Conservation (phyloP, 495 filamentous ascomycete species). For the Penicillium daleae region DNA sequence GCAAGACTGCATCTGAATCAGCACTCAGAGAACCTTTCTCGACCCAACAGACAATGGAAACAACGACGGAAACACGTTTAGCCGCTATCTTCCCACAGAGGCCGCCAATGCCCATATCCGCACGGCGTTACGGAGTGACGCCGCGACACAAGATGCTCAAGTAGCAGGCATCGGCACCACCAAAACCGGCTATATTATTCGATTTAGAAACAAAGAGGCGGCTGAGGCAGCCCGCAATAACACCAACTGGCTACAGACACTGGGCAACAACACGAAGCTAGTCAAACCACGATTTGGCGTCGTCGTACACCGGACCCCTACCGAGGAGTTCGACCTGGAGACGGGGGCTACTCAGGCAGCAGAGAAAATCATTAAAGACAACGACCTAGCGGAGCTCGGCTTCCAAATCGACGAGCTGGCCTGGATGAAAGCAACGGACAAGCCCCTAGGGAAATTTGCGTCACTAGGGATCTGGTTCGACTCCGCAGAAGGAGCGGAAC, state of each 20-base stretch:
- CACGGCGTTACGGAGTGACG: constrained; percentile 18
- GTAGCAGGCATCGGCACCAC: constrained; percentile 27
- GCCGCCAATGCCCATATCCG: constrained; percentile 22
- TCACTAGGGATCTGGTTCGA: not conserved
- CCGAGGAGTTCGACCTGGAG: constrained; percentile 27
- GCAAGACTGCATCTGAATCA: constrained; percentile 1
- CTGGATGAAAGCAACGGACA: constrained; percentile 30
- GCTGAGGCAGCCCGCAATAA: constrained; percentile 20
- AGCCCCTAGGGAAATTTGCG: constrained; percentile 15
- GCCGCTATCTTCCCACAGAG: constrained; percentile 21
- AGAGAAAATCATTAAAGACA: constrained; percentile 31
- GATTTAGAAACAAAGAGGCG: constrained; percentile 25
- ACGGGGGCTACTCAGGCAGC: constrained; percentile 6
- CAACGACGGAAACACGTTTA: constrained; percentile 16
- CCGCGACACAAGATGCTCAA: constrained; percentile 22
- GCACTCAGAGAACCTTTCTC: not conserved
- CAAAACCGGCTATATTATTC: constrained; percentile 28
- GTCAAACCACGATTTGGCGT: constrained; percentile 14
- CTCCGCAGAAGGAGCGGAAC: not conserved
- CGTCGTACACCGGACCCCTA: constrained; percentile 29
- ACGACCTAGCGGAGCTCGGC: constrained; percentile 20
- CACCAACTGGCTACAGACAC: constrained; percentile 15
- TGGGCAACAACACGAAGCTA: constrained; percentile 6
- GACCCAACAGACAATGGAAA: constrained; percentile 6
- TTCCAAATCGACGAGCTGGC: constrained; percentile 31